Evolutionary conservation across 139 green algal species (phyloP), one percentile per base, ranked within the genome.

Genomic region (Trebouxia sp.): DNA sequence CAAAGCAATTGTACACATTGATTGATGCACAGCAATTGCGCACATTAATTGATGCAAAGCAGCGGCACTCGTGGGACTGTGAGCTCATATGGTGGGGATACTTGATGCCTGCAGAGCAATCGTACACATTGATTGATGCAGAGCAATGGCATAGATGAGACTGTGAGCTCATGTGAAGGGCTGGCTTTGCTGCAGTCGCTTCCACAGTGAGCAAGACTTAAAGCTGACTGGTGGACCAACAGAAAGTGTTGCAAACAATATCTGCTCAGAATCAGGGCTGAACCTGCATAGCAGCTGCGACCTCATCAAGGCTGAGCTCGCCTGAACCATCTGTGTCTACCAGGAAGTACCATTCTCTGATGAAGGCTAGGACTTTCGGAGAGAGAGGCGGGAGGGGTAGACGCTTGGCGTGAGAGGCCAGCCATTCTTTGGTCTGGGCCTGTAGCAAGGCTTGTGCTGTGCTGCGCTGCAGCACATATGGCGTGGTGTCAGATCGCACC

Each of bases 261-360:
- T 22, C 38, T 30, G 65, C n/a, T 20, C 17, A 30, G 20, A 75
- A 6, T 20, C 28, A 26, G 37, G 6, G 37, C 35, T 24, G 37
- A 32, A 53, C 69, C 69, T 38, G 24, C 69, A 51, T 77, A 41
- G 69, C 43, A 6, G 69, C 41, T 56, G 62, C 62, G 28, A 72
- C 62, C 28, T 72, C 62, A 41, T 72, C 62, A 24, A 43, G 37
- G 10, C 62, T 72, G 0, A 72, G 62, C 35, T 72, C 62, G 20
- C 62, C 62, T 30, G 62, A 72, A 2, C 35, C 35, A 30, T 72
- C 62, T 30, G 62, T 72, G 24, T 72, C 62, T 10, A 77, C 41
- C 26, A 51, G 22, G 39, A 35, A 51, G 26, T 53, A 77, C 69
- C 69, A 77, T 24, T 77, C 69, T 22, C 20, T 77, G 69, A 77